These are phyloP conservation scores for Parsonsia alboflavescens DNA, from an alignment of 257 asterid genomes.

Conservation along the genomic window DNA sequence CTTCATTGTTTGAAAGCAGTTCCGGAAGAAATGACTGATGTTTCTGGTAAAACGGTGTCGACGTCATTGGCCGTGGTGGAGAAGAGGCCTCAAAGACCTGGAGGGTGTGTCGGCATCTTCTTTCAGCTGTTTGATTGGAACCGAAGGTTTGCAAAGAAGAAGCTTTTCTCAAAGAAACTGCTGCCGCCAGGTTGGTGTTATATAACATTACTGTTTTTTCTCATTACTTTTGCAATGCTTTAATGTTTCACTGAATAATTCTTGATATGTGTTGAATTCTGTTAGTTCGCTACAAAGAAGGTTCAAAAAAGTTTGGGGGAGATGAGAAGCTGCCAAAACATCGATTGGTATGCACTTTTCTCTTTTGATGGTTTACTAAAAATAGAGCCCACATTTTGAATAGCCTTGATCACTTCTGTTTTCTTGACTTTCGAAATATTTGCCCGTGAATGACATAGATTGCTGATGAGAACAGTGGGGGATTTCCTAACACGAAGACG, in stretches of 20 bases:
- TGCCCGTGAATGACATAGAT: conserved; percentile 41
- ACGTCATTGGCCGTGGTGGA: conserved; percentile 63
- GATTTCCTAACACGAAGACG: conserved; percentile 56
- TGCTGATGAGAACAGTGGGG: conserved; percentile 92
- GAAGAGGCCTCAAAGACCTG: conserved; percentile 69
- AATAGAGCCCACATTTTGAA: neutral
- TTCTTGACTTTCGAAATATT: conserved; percentile 12
- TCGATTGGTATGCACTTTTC: conserved; percentile 56
- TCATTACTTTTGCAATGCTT: neutral
- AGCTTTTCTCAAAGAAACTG: conserved; percentile 72
- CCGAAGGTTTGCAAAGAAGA: conserved; percentile 76
- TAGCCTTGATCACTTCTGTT: neutral
- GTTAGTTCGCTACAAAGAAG: conserved; percentile 62
- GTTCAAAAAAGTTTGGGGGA: conserved; percentile 69
- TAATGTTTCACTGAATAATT: conserved; percentile 21
- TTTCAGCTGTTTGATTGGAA: conserved; percentile 92
- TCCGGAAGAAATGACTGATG: conserved; percentile 54
- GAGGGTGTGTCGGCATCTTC: conserved; percentile 90
- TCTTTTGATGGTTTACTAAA: neutral
- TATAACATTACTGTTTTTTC: neutral
- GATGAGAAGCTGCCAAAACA: conserved; percentile 81
- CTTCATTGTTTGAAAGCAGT: conserved; percentile 1
- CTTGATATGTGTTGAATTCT: conserved; percentile 24
- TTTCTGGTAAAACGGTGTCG: conserved; percentile 40
- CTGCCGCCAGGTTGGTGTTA: conserved; percentile 69